These are phyloP conservation scores for Cucurbita ficifolia DNA, from an alignment of 306 rosid species.

Conservation along the genomic window DNA sequence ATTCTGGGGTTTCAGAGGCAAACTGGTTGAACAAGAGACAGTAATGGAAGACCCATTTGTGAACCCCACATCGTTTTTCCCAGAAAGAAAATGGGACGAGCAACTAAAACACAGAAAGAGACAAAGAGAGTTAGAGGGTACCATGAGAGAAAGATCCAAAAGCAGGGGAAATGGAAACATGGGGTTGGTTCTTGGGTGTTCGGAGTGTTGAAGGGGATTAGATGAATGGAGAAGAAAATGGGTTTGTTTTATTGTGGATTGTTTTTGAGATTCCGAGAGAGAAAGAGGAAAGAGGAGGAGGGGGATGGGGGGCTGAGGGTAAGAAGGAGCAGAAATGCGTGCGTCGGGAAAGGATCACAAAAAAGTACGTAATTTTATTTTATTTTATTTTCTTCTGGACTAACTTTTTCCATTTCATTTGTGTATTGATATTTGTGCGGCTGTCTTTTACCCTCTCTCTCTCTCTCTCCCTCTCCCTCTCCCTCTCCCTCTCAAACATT, in stretches of 20 bases:
- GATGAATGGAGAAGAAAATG: background rate
- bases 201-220: background rate
- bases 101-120: background rate
- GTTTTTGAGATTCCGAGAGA: background rate
- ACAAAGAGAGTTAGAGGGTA: background rate
- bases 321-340: background rate
- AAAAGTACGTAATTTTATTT: background rate
- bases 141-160: background rate
- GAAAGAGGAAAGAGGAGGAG: background rate
- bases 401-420: slow-evolving; percentile 1
- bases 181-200: background rate
- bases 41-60: background rate
- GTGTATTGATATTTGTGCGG: background rate
- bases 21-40: background rate
- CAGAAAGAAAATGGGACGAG: background rate
- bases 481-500: background rate
- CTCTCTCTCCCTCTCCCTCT: no score
- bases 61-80: background rate
- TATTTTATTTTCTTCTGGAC: background rate
- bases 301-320: background rate
- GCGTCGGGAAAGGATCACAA: slow-evolving; percentile 6
- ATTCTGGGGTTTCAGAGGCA: background rate
- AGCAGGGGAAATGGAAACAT: background rate
- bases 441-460: background rate
- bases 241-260: background rate